Evolutionary conservation across 768 basidiomycete species (phyloP).

Genomic region (Tricholoma matsutake): DNA sequence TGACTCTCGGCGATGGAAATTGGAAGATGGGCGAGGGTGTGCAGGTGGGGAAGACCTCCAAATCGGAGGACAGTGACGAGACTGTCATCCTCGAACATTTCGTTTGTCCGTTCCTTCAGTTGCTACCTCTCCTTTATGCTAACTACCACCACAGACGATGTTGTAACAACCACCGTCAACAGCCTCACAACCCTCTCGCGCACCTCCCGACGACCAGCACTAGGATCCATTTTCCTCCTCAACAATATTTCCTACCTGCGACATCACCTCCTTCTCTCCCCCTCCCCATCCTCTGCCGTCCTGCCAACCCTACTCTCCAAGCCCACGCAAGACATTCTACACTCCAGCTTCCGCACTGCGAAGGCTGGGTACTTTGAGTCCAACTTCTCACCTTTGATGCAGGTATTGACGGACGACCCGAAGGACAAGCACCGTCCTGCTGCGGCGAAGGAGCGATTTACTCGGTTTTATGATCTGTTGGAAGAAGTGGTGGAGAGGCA

Average conservation of each 20-base stretch:
- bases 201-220: constrained; percentile 55
- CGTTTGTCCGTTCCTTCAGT: constrained; percentile 45
- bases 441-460: constrained; percentile 79
- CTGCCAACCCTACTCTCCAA: constrained; percentile 55
- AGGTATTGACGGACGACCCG: constrained; percentile 61
- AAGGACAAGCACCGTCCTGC: constrained; percentile 55
- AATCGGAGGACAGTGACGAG: constrained; percentile 53
- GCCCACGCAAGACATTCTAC: constrained; percentile 58
- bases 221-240: constrained; percentile 73
- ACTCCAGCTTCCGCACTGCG: constrained; percentile 72
- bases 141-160: constrained; percentile 50
- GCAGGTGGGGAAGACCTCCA: constrained; percentile 49
- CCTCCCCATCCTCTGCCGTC: constrained; percentile 34
- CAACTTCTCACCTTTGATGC: constrained; percentile 78
- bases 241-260: constrained; percentile 78
- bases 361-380: constrained; percentile 84
- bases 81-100: constrained; percentile 69
- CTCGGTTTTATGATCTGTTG: constrained; percentile 74
- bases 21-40: constrained; percentile 91
- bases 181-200: constrained; percentile 65
- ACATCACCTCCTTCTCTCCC: constrained; percentile 52
- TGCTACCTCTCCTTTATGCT: neutral
- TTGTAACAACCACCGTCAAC: constrained; percentile 60
- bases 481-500: constrained; percentile 82
- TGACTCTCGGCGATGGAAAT: constrained; percentile 80